Evolutionary conservation across 1,139 yeast genomes (phyloP).

Genomic region (Sugiyamaella japonica): DNA sequence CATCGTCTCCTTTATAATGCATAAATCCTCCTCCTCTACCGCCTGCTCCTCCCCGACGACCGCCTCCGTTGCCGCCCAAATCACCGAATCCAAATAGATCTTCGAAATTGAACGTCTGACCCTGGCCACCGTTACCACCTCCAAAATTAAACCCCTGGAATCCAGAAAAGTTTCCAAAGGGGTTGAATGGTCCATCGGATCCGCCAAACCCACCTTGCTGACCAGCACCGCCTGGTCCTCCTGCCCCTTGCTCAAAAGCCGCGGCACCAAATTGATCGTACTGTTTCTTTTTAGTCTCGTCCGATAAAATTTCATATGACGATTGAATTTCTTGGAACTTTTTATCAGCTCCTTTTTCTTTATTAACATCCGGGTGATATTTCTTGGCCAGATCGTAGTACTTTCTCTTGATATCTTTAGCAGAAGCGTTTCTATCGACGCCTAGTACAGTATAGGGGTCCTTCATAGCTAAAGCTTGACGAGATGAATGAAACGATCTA

Average conservation of each 20-base stretch:
- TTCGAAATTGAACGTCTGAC: slow-evolving; percentile 63
- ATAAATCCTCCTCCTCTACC: slow-evolving; percentile 47
- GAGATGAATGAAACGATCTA: slow-evolving; percentile 16
- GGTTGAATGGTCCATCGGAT: slow-evolving; percentile 41
- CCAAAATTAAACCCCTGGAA: slow-evolving; percentile 55
- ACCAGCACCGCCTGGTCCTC: slow-evolving; percentile 43
- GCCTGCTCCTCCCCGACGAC: slow-evolving; percentile 34
- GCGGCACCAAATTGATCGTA: slow-evolving; percentile 90
- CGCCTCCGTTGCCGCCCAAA: slow-evolving; percentile 39
- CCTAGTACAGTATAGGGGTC: slow-evolving; percentile 90
- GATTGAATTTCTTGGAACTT: slow-evolving; percentile 91
- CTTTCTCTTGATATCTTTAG: slow-evolving; percentile 89
- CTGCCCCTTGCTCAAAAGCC: slow-evolving; percentile 72
- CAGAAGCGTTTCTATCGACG: slow-evolving; percentile 65
- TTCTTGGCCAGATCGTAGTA: slow-evolving; percentile 91
- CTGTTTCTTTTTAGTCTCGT: slow-evolving; percentile 82
- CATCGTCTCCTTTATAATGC: slow-evolving; percentile 85
- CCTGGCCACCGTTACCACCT: slow-evolving; percentile 39
- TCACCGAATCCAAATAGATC: slow-evolving; percentile 77
- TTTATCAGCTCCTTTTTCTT: slow-evolving; percentile 83
- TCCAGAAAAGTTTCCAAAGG: slow-evolving; percentile 41
- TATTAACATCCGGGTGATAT: slow-evolving; percentile 95
- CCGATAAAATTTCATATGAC: slow-evolving; percentile 88
- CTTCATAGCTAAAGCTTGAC: slow-evolving; percentile 35
- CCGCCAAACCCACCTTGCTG: slow-evolving; percentile 40